Conservation (phyloP, 2,329 filamentous ascomycete species). For the Aulographum hederae region DNA sequence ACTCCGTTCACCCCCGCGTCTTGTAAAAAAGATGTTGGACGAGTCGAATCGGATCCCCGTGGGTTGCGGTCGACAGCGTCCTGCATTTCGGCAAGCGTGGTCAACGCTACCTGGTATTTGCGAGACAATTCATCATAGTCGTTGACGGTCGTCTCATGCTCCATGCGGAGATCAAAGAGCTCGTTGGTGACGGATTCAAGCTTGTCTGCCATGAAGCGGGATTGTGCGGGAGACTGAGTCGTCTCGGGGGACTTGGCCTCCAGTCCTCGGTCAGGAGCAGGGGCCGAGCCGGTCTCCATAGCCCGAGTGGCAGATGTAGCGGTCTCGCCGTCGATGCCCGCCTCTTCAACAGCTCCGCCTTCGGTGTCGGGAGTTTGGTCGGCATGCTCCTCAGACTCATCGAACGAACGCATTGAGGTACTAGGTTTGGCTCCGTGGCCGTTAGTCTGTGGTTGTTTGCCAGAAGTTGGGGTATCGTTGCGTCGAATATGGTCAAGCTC, state of each 20-base stretch:
- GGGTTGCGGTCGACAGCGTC: slow-evolving; percentile 46
- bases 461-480: slow-evolving; percentile 10
- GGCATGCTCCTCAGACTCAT: slow-evolving; percentile 1
- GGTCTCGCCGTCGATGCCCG: slow-evolving; percentile 4
- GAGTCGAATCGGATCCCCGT: slow-evolving; percentile 33
- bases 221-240: slow-evolving; percentile 54
- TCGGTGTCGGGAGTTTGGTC: neutral
- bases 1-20: slow-evolving; percentile 52
- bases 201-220: slow-evolving; percentile 77
- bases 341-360: slow-evolving; percentile 3
- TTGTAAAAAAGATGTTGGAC: slow-evolving; percentile 72
- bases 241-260: slow-evolving; percentile 2
- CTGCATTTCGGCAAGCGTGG: slow-evolving; percentile 66
- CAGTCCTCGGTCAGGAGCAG: neutral
- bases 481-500: slow-evolving; percentile 54
- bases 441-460: slow-evolving; percentile 12
- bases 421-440: slow-evolving; percentile 16
- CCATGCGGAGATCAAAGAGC: slow-evolving; percentile 71
- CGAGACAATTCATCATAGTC: slow-evolving; percentile 67
- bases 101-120: slow-evolving; percentile 83
- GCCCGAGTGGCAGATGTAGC: slow-evolving; percentile 3
- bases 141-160: slow-evolving; percentile 68
- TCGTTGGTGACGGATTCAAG: slow-evolving; percentile 83
- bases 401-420: slow-evolving; percentile 7
- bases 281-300: slow-evolving; percentile 1